A percentile compares a stretch with the other conserved stretches of the same genome.
These are phyloP conservation scores for Fragaria iinumae DNA, from an alignment of 306 rosid genomes.

Conservation along the genomic window DNA sequence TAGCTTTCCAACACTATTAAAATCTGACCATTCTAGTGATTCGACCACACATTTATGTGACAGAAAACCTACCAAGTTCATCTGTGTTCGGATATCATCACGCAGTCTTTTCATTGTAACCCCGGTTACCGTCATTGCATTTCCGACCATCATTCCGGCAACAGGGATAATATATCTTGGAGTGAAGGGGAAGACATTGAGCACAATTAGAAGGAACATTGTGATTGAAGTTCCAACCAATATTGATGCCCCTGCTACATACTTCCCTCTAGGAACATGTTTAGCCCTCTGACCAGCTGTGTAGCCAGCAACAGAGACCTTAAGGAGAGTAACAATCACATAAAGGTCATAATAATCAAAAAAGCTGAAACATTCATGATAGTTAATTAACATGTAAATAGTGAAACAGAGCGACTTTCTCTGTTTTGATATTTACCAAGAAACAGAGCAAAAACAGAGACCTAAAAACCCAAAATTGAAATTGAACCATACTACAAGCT, in stretches of 20 bases:
- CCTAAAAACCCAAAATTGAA: not conserved
- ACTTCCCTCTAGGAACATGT: slow-evolving; percentile 81
- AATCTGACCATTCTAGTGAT: too few species aligned
- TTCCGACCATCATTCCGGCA: slow-evolving; percentile 98
- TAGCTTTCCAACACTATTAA: too few species aligned
- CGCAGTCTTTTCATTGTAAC: slow-evolving; percentile 91
- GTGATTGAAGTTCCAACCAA: slow-evolving; percentile 77
- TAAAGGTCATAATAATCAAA: not conserved
- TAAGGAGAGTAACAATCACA: not conserved
- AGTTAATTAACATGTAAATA: not conserved
- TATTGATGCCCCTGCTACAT: slow-evolving; percentile 77
- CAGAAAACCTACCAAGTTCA: slow-evolving; percentile 49
- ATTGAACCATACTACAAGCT: not conserved
- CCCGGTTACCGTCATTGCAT: slow-evolving; percentile 93
- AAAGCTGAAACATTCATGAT: not conserved
- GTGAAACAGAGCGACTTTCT: slow-evolving; percentile 1
- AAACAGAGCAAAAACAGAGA: slow-evolving; percentile 1
- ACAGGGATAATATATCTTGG: slow-evolving; percentile 89
- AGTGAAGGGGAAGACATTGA: slow-evolving; percentile 84
- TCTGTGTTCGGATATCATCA: slow-evolving; percentile 76
- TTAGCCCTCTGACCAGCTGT: slow-evolving; percentile 93
- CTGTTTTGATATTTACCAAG: not conserved
- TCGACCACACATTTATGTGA: not conserved
- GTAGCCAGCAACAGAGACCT: slow-evolving; percentile 87
- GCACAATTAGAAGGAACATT: slow-evolving; percentile 56